These are phyloP conservation scores for Juncus effusus DNA, from an alignment of 176 grass and related monocot genomes.

Conservation along the genomic window DNA sequence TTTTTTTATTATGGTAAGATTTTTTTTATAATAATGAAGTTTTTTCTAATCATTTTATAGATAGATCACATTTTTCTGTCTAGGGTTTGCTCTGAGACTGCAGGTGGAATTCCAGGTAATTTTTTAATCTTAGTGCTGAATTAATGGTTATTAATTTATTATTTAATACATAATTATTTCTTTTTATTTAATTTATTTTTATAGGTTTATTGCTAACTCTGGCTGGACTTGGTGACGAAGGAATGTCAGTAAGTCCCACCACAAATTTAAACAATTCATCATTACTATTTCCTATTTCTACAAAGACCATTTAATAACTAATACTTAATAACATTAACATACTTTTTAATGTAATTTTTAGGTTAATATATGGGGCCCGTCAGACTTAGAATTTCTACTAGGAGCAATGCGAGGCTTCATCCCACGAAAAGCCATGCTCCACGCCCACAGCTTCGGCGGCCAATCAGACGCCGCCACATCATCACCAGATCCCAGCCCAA, in stretches of 20 bases:
- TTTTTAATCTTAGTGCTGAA: not conserved
- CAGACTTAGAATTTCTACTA: slow-evolving; percentile 77
- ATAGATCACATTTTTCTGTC: slow-evolving; percentile 95
- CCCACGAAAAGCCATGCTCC: slow-evolving; percentile 87
- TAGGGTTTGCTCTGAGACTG: slow-evolving; percentile 97
- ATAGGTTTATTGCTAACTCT: slow-evolving; percentile 85
- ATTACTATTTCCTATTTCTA: slow-evolving; percentile 11
- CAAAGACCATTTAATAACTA: slow-evolving; percentile 8
- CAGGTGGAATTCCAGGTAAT: slow-evolving; percentile 93
- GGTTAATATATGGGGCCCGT: slow-evolving; percentile 98
- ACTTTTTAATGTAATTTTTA: slow-evolving; percentile 32
- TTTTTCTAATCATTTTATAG: slow-evolving; percentile 34
- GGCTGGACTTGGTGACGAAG: slow-evolving; percentile 86
- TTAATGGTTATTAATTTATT: slow-evolving; percentile 6
- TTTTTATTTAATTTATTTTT: slow-evolving; percentile 17
- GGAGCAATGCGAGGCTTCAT: slow-evolving; percentile 91
- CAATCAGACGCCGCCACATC: slow-evolving; percentile 27
- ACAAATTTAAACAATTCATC: slow-evolving; percentile 15
- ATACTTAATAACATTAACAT: not conserved
- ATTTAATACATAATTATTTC: slow-evolving; percentile 27
- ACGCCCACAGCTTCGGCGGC: slow-evolving; percentile 83
- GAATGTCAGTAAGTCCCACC: slow-evolving; percentile 73
- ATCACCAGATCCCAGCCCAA: slow-evolving; percentile 27
- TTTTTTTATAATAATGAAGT: no score
- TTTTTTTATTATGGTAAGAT: no score